Evolutionary conservation across 2,329 filamentous ascomycete species (phyloP), one percentile per base, ranked within the genome.

Genomic region (Arthrobotrys entomopaga): DNA sequence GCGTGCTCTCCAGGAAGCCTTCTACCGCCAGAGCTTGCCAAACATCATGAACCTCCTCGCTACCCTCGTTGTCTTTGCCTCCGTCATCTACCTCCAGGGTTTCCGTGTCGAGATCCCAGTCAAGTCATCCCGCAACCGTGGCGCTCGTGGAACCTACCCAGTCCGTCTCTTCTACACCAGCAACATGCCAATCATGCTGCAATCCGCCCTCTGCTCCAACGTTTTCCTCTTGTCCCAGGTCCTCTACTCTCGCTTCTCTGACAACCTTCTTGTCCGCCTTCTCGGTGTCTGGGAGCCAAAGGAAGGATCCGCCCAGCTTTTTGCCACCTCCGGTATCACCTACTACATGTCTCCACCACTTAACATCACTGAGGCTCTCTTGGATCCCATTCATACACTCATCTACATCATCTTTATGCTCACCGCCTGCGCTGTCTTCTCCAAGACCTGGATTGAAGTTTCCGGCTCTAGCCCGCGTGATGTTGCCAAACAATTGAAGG

Each of bases 141-240:
- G 95, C 84, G 95, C 96, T 82, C 94, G 95, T 80, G 96, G 78
- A 64, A 79, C 93, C 46, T 99, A 98, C 88, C 95, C 95, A 80
- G 89, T 99, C 83, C 94, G 96, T 81, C 91, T 99, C 74, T 99
- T 99, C 89, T 99, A 99, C 86, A 99, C 95, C 82, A 97, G 93
- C 83, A 99, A 99, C 90, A 99, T 99, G 96, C 95, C 95, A 82
- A 99, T 99, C 85, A 99, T 99, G 95, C 88, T 99, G 83, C 96
- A 99, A 86, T 98, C 94, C 54, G 95, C 95, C 79, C 89, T 99
- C 79, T 97, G 92, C 78, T 97, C 94, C 87, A 99, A 99, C 87
- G 89, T 99, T 84, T 99, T 99, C 89, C 86, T 99, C 77, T 93
- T 99, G 85, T 95, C 91, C 82, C 95, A 99, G 87, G 98, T 98